Evolutionary conservation across 2,329 filamentous ascomycete species (phyloP), one percentile per base, ranked within the genome.

Genomic region (Ilyonectria mors-panacis): DNA sequence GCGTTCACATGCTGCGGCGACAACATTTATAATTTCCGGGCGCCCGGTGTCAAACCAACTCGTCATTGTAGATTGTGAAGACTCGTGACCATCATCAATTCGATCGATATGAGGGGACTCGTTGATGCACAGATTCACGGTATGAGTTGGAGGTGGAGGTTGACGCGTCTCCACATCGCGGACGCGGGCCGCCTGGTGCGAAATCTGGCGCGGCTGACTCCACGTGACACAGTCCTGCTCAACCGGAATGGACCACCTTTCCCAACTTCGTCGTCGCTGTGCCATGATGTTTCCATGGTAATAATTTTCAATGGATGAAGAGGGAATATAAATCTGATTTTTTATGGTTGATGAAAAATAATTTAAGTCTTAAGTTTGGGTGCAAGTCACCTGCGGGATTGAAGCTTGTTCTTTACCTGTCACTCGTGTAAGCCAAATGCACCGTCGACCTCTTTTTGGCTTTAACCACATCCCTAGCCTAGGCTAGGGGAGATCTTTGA

Each of bases 41-140:
- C 83, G 81, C 28, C 83, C 82, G 39, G 73, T 76, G 44, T 73
- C 70, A 50, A 83, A 79, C 81, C 82, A 84, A 65, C 75, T 79
- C 42, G 81, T 75, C 82, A 85, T 84, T 26, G 48, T 68, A 54
- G 37, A 42, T 48, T 37, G 12, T 30, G n/a, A 15, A 21, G 21
- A 13, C 17, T 17, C 21, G 45, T 65, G 62, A 26, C 15, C 33
- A 26, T 58, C 19, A 53, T 17, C 19, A 39, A 45, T 23, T 17
- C 15, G 26, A 26, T 28, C 7, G 37, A 15, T n/a, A n/a, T 21
- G 7, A 51, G 45, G 2, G 19, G 21, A 56, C 19, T 39, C 21
- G 21, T 17, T 12, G 26, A 8, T 23, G 6, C 30, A 21, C 28
- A 19, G 30, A 35, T 35, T 42, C 33, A 48, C 66, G 59, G 28